A percentile compares a stretch with the other conserved stretches of the same genome.
Conservation (phyloP, 225 moss, liverwort and hornwort genomes). For the Climacium dendroides region DNA sequence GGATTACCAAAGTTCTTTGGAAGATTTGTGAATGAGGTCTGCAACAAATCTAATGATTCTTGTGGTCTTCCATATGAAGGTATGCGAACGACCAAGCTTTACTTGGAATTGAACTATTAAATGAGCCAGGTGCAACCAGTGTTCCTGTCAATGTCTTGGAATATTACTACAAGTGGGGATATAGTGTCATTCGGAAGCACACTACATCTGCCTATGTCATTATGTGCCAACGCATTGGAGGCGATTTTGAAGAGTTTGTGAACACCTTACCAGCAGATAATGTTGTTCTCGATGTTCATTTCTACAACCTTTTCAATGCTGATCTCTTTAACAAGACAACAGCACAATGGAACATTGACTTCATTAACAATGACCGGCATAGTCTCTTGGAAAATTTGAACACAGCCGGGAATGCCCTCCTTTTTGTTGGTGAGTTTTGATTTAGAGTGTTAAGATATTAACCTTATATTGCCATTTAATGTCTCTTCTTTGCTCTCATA, state of each 20-base stretch:
- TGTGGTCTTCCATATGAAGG: background rate
- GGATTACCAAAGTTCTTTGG: background rate
- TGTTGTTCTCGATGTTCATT: conserved; percentile 25
- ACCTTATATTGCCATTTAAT: background rate
- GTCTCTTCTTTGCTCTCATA: background rate
- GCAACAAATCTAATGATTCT: background rate
- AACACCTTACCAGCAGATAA: conserved; percentile 22
- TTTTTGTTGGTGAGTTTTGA: conserved; percentile 13
- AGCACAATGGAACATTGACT: conserved; percentile 32
- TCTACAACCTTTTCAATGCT: conserved; percentile 29
- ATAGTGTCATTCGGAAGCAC: conserved; percentile 19
- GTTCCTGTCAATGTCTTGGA: conserved; percentile 14
- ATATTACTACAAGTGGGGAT: conserved; percentile 28
- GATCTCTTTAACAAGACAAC: conserved; percentile 7
- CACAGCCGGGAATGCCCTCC: conserved; percentile 22
- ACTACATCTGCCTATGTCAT: conserved; percentile 11
- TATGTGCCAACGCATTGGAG: conserved; percentile 34
- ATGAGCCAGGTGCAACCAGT: conserved; percentile 6
- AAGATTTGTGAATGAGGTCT: background rate
- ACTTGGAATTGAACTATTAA: conserved; percentile 26
- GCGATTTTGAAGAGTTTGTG: conserved; percentile 12
- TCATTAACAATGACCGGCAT: conserved; percentile 3
- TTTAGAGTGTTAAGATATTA: too few relatives aligned
- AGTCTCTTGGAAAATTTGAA: conserved; percentile 9
- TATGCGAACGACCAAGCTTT: conserved; percentile 17